Evolutionary conservation across 2,329 filamentous ascomycete species (phyloP).

Genomic region (Rhinocladiella similis): DNA sequence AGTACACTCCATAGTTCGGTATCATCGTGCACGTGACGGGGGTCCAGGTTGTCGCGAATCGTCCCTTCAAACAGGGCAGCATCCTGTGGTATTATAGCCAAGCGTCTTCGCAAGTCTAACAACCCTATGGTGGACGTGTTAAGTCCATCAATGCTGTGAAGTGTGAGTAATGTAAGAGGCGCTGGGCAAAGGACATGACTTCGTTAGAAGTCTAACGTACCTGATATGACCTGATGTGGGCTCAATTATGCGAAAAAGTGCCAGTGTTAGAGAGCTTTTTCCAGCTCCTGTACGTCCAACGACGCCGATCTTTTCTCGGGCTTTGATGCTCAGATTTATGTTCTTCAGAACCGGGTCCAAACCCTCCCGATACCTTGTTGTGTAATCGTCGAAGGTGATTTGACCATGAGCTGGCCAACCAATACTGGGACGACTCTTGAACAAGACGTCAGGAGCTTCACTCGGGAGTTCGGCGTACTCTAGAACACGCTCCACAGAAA

Average conservation of each 20-base stretch:
- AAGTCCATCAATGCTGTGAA: conserved; percentile 73
- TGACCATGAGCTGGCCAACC: conserved; percentile 90
- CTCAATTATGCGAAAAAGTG: conserved; percentile 95
- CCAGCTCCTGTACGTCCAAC: conserved; percentile 94
- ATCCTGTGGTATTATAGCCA: conserved; percentile 97
- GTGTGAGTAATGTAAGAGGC: conserved; percentile 4
- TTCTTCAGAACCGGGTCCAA: conserved; percentile 92
- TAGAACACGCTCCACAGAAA: conserved; percentile 94
- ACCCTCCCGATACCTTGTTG: conserved; percentile 85
- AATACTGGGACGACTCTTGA: conserved; percentile 79
- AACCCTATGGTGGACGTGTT: conserved; percentile 90
- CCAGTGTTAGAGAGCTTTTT: conserved; percentile 89
- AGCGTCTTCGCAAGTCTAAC: conserved; percentile 79
- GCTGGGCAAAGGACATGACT: too few species aligned
- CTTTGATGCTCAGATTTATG: conserved; percentile 87
- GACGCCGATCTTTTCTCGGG: conserved; percentile 96
- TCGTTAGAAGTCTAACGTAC: conserved; percentile 28
- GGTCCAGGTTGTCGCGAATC: conserved; percentile 92
- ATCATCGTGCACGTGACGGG: conserved; percentile 91
- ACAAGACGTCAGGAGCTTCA: conserved; percentile 92
- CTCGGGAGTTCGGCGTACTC: conserved; percentile 90
- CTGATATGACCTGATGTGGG: conserved; percentile 73
- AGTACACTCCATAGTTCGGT: conserved; percentile 96
- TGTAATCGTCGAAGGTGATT: conserved; percentile 90
- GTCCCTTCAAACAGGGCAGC: conserved; percentile 93